phyloP scores from a whole-genome alignment of 352 stramenopile genomes.

The Globisporangium viniferum region DNA sequence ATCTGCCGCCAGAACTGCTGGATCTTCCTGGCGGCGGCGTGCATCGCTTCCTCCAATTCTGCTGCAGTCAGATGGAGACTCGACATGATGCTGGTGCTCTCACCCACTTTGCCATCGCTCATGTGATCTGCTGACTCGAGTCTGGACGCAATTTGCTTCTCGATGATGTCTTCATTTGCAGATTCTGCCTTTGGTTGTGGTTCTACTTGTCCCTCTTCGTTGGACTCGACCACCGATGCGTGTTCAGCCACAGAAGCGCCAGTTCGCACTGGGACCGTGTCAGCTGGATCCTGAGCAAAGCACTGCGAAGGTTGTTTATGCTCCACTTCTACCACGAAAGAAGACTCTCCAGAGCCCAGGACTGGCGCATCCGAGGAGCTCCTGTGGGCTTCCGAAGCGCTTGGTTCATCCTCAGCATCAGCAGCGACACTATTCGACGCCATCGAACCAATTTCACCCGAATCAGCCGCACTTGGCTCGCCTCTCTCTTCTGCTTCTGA shows the following conservation, averaged over 20 bases:
- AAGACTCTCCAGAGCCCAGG: neutral
- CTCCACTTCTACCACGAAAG: neutral
- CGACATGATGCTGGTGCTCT: neutral
- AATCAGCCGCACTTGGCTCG: neutral
- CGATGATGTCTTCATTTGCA: neutral
- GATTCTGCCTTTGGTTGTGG: neutral
- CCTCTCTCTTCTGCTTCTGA: neutral
- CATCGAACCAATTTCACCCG: neutral
- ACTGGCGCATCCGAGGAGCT: neutral
- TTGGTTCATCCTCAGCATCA: neutral
- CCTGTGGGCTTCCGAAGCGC: neutral
- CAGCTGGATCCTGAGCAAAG: neutral
- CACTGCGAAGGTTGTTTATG: neutral
- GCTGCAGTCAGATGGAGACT: conserved; percentile 5
- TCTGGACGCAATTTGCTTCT: conserved; percentile 6
- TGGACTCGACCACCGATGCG: neutral
- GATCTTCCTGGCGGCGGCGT: conserved; percentile 15
- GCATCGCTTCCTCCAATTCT: conserved; percentile 14
- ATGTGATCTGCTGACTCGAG: neutral
- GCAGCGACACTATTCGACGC: neutral
- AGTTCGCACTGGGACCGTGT: neutral
- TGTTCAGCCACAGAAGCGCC: neutral
- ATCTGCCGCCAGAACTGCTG: conserved; percentile 22
- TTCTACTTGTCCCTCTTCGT: neutral
- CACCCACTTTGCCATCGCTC: neutral